Evolutionary conservation across 2,329 filamentous ascomycete species (phyloP).

Genomic region (Ambrosiella cleistominuta): DNA sequence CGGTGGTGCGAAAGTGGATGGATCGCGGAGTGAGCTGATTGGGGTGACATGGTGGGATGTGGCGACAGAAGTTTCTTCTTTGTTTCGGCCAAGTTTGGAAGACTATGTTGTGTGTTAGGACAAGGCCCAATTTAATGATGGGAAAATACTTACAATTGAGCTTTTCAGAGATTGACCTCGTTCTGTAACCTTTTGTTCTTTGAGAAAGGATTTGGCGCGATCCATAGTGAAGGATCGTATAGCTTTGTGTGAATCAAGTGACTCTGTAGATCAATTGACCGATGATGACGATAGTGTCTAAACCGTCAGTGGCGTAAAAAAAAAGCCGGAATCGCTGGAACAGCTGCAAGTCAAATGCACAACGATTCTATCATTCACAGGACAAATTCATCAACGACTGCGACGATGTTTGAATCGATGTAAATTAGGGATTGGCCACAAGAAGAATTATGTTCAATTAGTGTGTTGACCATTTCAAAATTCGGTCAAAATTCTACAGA

Average conservation of each 20-base stretch:
- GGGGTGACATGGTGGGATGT: constrained; percentile 34
- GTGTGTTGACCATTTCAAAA: no score
- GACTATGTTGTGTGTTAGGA: constrained; percentile 21
- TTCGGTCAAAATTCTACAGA: no score
- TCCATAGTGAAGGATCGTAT: constrained; percentile 5
- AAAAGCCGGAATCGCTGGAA: no score
- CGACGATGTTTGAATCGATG: no score
- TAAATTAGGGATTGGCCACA: no score
- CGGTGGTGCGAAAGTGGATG: constrained; percentile 60
- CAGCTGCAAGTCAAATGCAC: no score
- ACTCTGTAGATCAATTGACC: neutral
- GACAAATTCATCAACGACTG: no score
- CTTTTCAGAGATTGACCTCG: constrained; percentile 2
- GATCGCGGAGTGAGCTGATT: constrained; percentile 55
- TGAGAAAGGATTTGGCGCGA: constrained; percentile 8
- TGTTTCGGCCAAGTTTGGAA: constrained; percentile 27
- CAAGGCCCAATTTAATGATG: neutral
- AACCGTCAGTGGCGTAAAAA: no score
- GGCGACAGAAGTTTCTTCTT: constrained; percentile 17
- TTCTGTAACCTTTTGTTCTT: constrained; percentile 6
- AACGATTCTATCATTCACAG: no score
- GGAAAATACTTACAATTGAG: constrained; percentile 22
- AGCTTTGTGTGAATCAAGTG: neutral
- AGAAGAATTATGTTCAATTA: no score
- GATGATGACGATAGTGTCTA: no score